A percentile compares a stretch with the other conserved stretches of the same genome.
Evolutionary conservation across 352 stramenopile genomes (phyloP).

Genomic region (Globisporangium spinosum): DNA sequence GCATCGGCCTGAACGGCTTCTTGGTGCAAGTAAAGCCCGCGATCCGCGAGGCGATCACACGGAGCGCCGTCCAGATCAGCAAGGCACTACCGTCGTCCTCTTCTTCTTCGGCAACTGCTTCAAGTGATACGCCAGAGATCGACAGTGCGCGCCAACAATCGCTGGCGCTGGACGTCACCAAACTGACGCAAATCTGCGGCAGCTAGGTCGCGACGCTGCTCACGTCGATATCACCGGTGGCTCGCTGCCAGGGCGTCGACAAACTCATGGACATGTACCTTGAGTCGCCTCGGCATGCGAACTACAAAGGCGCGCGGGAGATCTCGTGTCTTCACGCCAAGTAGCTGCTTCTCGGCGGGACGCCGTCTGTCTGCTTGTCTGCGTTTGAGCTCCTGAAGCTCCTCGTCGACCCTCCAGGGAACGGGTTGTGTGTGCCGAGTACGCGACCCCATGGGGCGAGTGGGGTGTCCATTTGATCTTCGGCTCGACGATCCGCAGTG

Average conservation of each 20-base stretch:
- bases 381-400: constrained; percentile 57
- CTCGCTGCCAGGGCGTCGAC: constrained; percentile 54
- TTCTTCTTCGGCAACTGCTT: constrained; percentile 12
- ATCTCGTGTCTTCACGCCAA: constrained; percentile 67
- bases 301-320: constrained; percentile 65
- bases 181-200: constrained; percentile 49
- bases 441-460: constrained; percentile 70
- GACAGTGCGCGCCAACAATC: constrained; percentile 53
- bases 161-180: constrained; percentile 57
- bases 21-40: constrained; percentile 59
- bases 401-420: constrained; percentile 40
- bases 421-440: constrained; percentile 22
- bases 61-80: constrained; percentile 64
- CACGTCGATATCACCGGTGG: constrained; percentile 30
- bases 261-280: constrained; percentile 48
- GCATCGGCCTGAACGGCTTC: constrained; percentile 61
- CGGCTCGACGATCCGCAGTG: constrained; percentile 65
- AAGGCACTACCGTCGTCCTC: constrained; percentile 28
- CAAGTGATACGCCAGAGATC: constrained; percentile 31
- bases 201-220: constrained; percentile 52
- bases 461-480: constrained; percentile 79
- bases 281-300: constrained; percentile 25
- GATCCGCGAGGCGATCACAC: constrained; percentile 68
- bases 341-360: constrained; percentile 53
- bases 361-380: constrained; percentile 42